Conservation (phyloP, 495 filamentous ascomycete genomes). For the Penicillium odoratum region DNA sequence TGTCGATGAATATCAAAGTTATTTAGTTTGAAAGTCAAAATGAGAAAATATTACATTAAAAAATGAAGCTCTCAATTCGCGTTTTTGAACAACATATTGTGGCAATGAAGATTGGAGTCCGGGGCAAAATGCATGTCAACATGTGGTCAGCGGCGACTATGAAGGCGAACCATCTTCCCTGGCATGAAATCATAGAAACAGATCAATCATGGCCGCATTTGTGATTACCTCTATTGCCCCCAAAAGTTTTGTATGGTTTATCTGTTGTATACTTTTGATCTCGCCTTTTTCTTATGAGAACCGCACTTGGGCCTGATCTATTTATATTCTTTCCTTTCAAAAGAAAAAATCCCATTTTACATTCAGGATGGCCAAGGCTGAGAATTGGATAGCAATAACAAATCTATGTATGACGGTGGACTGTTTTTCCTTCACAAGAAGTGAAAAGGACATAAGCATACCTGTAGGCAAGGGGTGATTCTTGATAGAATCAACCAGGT, state of each 20-base stretch:
- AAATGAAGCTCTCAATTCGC: not conserved
- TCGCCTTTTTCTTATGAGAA: slow-evolving; percentile 17
- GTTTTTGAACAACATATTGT: slow-evolving; percentile 19
- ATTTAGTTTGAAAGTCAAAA: not conserved
- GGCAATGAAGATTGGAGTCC: slow-evolving; percentile 15
- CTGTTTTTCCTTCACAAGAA: not conserved
- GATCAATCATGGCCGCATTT: slow-evolving; percentile 25
- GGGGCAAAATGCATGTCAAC: slow-evolving; percentile 15
- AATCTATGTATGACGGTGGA: not conserved
- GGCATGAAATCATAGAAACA: not conserved
- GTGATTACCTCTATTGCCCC: slow-evolving; percentile 35
- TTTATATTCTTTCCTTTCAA: not conserved
- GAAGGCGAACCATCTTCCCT: not conserved
- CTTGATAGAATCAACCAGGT: too few relatives aligned
- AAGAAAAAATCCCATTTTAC: not conserved
- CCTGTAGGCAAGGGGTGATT: too few relatives aligned
- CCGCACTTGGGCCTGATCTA: not conserved
- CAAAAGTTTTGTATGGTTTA: slow-evolving; percentile 30
- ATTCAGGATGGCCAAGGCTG: not conserved
- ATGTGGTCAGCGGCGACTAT: slow-evolving; percentile 19
- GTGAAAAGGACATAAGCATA: too few relatives aligned
- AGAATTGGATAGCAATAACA: not conserved
- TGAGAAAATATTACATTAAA: not conserved
- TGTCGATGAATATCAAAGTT: slow-evolving; percentile 9
- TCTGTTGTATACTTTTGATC: slow-evolving; percentile 6